A percentile compares a stretch with the other conserved stretches of the same genome.
phyloP scores from a whole-genome alignment of 495 filamentous ascomycete genomes.

The Podospora pseudopauciseta region DNA sequence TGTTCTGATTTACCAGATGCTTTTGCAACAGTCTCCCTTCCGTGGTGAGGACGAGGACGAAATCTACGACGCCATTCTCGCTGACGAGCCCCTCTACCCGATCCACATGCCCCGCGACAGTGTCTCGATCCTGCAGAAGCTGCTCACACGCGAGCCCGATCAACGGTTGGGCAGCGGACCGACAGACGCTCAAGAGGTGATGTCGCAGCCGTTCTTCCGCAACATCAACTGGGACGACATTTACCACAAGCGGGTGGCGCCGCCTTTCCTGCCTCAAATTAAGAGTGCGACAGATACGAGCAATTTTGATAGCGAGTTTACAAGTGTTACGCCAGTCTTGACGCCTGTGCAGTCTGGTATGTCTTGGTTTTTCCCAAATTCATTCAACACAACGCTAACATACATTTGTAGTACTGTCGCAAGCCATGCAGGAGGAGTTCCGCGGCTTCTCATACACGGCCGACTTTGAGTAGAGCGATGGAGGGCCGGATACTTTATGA shows the following conservation, averaged over 20 bases:
- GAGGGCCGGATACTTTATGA: not conserved
- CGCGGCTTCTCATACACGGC: constrained; percentile 89
- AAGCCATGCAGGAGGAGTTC: constrained; percentile 99
- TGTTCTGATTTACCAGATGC: constrained; percentile 99
- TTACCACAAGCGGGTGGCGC: constrained; percentile 84
- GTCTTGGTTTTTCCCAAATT: constrained; percentile 24
- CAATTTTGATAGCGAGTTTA: constrained; percentile 99
- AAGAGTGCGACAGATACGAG: constrained; percentile 92
- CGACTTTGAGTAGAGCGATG: constrained; percentile 44
- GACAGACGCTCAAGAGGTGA: constrained; percentile 97
- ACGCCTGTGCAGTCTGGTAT: constrained; percentile 97
- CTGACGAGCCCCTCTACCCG: constrained; percentile 95
- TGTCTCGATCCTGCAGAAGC: constrained; percentile 95
- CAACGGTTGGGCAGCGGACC: constrained; percentile 87
- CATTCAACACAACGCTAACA: constrained; percentile 11
- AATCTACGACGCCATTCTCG: constrained; percentile 98
- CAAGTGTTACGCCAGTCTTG: constrained; percentile 93
- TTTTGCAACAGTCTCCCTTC: constrained; percentile 98
- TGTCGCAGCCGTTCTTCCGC: constrained; percentile 97
- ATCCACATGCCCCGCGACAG: constrained; percentile 99
- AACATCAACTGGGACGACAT: constrained; percentile 99
- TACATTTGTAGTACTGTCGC: constrained; percentile 70
- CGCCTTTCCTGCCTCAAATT: constrained; percentile 87
- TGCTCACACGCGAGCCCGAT: constrained; percentile 92
- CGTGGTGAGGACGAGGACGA: constrained; percentile 98